A percentile compares a stretch with the other conserved stretches of the same genome.
phyloP scores from a whole-genome alignment of 2,329 filamentous ascomycete genomes.

The Gnomoniopsis smithogilvyi region DNA sequence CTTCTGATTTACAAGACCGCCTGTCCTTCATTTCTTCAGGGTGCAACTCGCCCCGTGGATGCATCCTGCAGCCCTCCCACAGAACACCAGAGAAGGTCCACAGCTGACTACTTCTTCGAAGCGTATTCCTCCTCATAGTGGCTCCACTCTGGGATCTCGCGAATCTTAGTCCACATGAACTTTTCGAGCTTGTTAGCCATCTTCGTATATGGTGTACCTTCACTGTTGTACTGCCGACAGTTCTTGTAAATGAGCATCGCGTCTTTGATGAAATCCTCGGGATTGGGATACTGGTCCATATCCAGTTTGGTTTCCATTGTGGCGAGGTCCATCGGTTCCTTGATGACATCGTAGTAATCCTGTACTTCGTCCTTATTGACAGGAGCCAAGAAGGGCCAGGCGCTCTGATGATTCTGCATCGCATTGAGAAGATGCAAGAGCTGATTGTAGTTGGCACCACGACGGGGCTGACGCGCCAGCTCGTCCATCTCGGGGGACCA shows the following conservation, averaged over 20 bases:
- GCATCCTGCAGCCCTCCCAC: too few relatives aligned
- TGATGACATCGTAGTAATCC: constrained; percentile 99
- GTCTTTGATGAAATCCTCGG: constrained; percentile 90
- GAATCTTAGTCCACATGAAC: constrained; percentile 92
- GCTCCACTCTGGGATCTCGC: constrained; percentile 90
- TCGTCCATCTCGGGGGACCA: constrained; percentile 99
- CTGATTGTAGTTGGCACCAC: constrained; percentile 94
- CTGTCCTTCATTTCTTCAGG: too few relatives aligned
- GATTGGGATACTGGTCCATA: constrained; percentile 84
- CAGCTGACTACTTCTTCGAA: background rate
- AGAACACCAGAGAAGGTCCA: background rate
- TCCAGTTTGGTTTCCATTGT: constrained; percentile 97
- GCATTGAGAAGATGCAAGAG: constrained; percentile 90
- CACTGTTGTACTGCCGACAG: constrained; percentile 94
- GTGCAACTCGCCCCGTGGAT: too few relatives aligned
- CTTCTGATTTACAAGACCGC: too few relatives aligned
- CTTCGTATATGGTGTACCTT: constrained; percentile 92
- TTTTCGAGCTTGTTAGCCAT: constrained; percentile 90
- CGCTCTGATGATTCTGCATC: constrained; percentile 87
- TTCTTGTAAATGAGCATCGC: constrained; percentile 90
- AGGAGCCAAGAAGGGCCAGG: constrained; percentile 92
- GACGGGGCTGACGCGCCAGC: constrained; percentile 87
- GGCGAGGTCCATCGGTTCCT: constrained; percentile 92
- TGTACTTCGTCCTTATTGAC: constrained; percentile 94
- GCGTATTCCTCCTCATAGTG: constrained; percentile 42